Base-by-base conservation (phyloP, 768 basidiomycete species). In the Glaciozyma antarctica region DNA sequence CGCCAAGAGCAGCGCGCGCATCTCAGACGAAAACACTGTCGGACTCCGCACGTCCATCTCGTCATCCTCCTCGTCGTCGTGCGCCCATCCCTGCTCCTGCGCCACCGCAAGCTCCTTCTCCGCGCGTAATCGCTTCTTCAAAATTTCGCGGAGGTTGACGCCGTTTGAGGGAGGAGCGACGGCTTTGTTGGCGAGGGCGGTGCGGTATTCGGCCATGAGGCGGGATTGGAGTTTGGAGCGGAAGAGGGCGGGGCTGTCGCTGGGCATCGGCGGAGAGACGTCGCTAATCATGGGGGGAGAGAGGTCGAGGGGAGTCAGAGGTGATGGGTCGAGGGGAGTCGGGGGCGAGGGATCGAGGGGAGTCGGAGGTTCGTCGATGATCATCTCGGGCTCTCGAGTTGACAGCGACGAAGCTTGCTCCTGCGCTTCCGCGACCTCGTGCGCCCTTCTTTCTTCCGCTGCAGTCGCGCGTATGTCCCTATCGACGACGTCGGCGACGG, bases 171-270 rank as follows among this genome's bases (percentile, higher is more conserved):
- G 2, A 10, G 38, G 8, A 10, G 60, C 3, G 21, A 8, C 10
- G 24, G 52, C 43, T 32, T 60, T 16, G 47, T 43, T 32, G 22
- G 56, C 17, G 38, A 70, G 43, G 3, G 69, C 63, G 38, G 64
- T 32, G 17, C 69, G 65, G 45, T 70, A 70, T 44, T 70, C 69
- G 47, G 69, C 69, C 30, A 32, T 64, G 0, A 70, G 38, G 26
- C 69, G 51, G 2, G 60, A 62, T 10, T 66, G 56, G 2, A 70
- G 49, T 24, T 62, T 66, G 8, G 61, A 28, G 53, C 65, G 62
- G 7, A 63, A 61, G 58, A 47, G 44, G 43, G 58, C 17, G 17
- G 3, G 47, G 34, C 5, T 15, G 24, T n/a, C n/a, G 51, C 28
- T 21, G 63, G 12, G 8, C 24, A 10, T 19, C n/a, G n/a, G n/a